Base-by-base conservation (phyloP, 768 basidiomycete species). In the Phylloporus arenicola region DNA sequence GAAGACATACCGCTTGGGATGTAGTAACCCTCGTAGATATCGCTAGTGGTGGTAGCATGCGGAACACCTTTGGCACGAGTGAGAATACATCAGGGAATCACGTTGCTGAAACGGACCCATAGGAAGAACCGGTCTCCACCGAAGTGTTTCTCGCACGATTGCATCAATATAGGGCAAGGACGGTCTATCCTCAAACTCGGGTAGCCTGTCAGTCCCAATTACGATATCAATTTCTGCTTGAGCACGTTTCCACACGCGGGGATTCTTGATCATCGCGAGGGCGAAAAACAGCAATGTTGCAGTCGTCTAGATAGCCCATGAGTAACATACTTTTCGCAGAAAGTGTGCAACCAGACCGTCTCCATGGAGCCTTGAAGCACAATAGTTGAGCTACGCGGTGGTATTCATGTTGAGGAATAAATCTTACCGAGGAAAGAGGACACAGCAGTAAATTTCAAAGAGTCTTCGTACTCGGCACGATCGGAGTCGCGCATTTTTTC, bases 1-100 rank as follows among this genome's bases (percentile, higher is more conserved):
- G 2, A 19, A 30, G 16, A 13, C 48, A 17, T 51, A 38, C 80
- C 80, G 48, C 70, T 69, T 2, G 81, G 81, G 35, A 83, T 82
- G 8, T 76, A 62, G 51, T 75, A 77, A 13, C 73, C 70, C 20
- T 67, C 58, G 51, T 75, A 76, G 16, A 65, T 50, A 37, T 76
- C 74, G 45, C 70, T 70, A 30, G 61, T 53, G 0, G 69, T 72
- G 1, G 51, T n/a, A 10, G 52, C 43, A 43, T 70, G 69, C 3
- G 64, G 58, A 12, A 48, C 10, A 6, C 27, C 38, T 48, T 47
- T 8, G 20, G 11, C 4, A 22, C 12, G 19, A 13, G 20, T 12
- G 12, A 39, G 38, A 39, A 39, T 13, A 22, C 12, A 7, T 39
- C 20, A 4, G 19, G 20, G 20, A 39, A 6, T 22, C 20, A 11